phyloP scores from a whole-genome alignment of 768 basidiomycete genomes.

The Suillus alpinus region DNA sequence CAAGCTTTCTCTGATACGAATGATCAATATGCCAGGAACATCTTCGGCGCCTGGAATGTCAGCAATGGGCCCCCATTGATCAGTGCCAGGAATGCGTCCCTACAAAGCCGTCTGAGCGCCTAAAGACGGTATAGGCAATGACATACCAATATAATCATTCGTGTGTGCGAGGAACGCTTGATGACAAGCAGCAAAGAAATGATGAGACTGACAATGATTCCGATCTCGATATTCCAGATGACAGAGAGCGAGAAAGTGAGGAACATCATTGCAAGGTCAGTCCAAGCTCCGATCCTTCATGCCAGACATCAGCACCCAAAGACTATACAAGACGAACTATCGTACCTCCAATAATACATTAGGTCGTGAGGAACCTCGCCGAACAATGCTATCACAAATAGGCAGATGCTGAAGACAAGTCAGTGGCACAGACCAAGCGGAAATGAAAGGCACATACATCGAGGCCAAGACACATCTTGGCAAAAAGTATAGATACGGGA shows the following conservation, averaged over 20 bases:
- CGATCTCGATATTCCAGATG: constrained; percentile 89
- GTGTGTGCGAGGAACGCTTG: constrained; percentile 80
- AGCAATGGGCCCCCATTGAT: constrained; percentile 86
- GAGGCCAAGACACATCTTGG: constrained; percentile 90
- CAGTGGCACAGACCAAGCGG: constrained; percentile 7
- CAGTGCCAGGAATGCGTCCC: constrained; percentile 87
- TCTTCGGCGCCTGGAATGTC: constrained; percentile 86
- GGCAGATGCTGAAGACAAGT: constrained; percentile 55
- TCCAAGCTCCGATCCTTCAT: constrained; percentile 85
- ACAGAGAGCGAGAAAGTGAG: constrained; percentile 88
- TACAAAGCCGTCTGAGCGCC: constrained; percentile 23
- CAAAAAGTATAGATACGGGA: constrained; percentile 81
- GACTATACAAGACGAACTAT: neutral
- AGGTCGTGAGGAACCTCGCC: constrained; percentile 87
- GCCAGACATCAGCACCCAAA: neutral
- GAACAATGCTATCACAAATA: constrained; percentile 84
- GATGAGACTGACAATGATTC: constrained; percentile 84
- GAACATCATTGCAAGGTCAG: constrained; percentile 81
- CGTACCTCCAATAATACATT: constrained; percentile 77
- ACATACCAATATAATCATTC: constrained; percentile 86
- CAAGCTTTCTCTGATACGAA: constrained; percentile 85
- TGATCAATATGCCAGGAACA: constrained; percentile 77
- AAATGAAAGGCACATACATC: constrained; percentile 51
- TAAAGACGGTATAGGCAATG: neutral
- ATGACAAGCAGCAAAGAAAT: constrained; percentile 89